Percentiles rank a stretch among this genome's conserved stretches.
phyloP scores from a whole-genome alignment of 257 asterid species.

The Plectranthus barbatus region DNA sequence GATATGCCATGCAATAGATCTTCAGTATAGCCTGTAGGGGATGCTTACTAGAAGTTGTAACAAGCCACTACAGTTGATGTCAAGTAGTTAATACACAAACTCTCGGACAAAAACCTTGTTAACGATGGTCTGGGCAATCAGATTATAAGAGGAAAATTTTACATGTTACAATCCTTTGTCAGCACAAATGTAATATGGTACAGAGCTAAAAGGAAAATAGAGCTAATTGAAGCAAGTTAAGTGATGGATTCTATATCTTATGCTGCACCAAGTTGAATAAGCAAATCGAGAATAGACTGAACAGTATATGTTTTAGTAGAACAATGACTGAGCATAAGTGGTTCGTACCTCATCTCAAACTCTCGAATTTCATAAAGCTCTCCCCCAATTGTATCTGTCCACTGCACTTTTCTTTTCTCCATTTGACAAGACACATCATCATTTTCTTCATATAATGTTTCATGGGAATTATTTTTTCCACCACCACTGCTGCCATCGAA shows the following conservation, averaged over 20 bases:
- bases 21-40: background rate
- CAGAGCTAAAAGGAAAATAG: background rate
- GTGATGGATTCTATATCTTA: background rate
- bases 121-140: background rate
- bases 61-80: background rate
- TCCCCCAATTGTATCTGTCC: slow-evolving; percentile 80
- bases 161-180: background rate
- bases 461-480: slow-evolving; percentile 16
- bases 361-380: slow-evolving; percentile 81
- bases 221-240: background rate
- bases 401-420: slow-evolving; percentile 71
- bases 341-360: slow-evolving; percentile 80
- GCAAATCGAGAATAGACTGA: background rate
- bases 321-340: slow-evolving; percentile 1
- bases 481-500: slow-evolving; percentile 8
- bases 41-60: background rate
- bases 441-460: slow-evolving; percentile 23
- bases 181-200: slow-evolving; percentile 1
- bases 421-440: slow-evolving; percentile 27
- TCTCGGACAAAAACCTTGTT: background rate
- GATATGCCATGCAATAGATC: background rate
- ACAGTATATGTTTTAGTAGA: background rate
- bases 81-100: background rate
- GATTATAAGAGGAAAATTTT: background rate
- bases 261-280: background rate